Base-by-base conservation (phyloP, 345 rosid genomes). In the Cochlearia excelsa region DNA sequence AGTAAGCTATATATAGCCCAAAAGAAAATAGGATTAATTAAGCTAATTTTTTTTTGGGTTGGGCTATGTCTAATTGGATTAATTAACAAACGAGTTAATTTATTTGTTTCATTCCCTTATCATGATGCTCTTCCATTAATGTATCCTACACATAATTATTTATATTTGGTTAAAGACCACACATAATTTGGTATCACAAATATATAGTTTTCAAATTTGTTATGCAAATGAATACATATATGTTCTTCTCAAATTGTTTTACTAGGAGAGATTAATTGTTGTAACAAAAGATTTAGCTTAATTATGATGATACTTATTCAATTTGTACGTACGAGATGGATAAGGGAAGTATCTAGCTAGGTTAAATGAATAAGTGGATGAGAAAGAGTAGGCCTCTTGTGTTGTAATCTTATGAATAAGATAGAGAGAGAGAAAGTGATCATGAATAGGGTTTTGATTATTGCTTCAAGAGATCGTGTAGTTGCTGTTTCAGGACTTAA, bases 401-500 rank as follows among this genome's bases (percentile, higher is more conserved):
- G 23, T 68, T 60, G 73, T 68, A 46, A 61, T 60, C 67, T 68
- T 54, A 51, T 54, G 54, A 9, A 59, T 51, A 60, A 68, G 72
- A 68, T 3, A 33, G 66, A 68, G 67, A 68, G 67, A 68, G 66
- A 68, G 50, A 68, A 46, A 60, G 38, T 30, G 55, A 39, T n/a
- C n/a, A n/a, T 60, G 73, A 68, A 68, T 53, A 60, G 61, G 62
- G 56, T 61, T 68, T 60, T 27, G 44, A 43, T 51, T 33, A 16
- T 35, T 45, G 57, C 54, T 61, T 61, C 51, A 57, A 68, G 31
- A 4, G 67, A 53, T 16, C 23, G 35, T 2, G 61, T 46, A 68
- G 62, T 68, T 68, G 61, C 51, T 68, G 67, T 68, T 46, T 68
- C 73, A 68, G 73, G 51, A 61, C 73, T 61, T 57, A 31, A 30